phyloP scores from a whole-genome alignment of 768 basidiomycete species.

The Lentinula guzmanii region DNA sequence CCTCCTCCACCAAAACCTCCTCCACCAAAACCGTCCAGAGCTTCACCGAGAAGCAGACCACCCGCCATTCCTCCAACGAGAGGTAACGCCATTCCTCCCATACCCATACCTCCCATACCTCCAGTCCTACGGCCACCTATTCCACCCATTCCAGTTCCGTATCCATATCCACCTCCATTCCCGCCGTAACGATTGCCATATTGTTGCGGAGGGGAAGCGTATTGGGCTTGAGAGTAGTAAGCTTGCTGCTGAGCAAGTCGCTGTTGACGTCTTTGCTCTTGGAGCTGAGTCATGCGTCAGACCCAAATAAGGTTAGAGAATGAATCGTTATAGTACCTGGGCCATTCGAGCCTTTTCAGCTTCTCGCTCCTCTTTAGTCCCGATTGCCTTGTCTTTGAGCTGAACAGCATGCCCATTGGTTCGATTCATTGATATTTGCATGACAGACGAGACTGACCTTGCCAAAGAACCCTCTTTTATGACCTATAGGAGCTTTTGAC shows the following conservation, averaged over 20 bases:
- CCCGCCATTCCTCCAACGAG: conserved; percentile 43
- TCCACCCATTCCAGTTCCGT: conserved; percentile 12
- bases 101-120: conserved; percentile 21
- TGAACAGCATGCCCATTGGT: not conserved
- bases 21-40: conserved; percentile 35
- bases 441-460: conserved; percentile 17
- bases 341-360: conserved; percentile 26
- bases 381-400: conserved; percentile 57
- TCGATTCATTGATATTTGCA: not conserved
- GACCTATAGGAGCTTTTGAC: conserved; percentile 8
- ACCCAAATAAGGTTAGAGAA: not conserved
- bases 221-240: not conserved
- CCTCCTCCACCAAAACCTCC: conserved; percentile 13
- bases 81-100: conserved; percentile 33
- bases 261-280: conserved; percentile 27
- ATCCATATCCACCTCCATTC: conserved; percentile 17
- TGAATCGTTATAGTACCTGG: conserved; percentile 15
- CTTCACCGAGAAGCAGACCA: conserved; percentile 27
- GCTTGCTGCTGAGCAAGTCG: conserved; percentile 9
- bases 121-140: not conserved
- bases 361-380: conserved; percentile 61
- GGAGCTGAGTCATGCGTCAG: conserved; percentile 18
- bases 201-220: conserved; percentile 13
- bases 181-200: conserved; percentile 21
- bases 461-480: conserved; percentile 50